Percentiles rank a stretch among this genome's conserved stretches.
Evolutionary conservation across 371 early-diverging fungal genomes (phyloP).

Genomic region (Mortierella sp.): DNA sequence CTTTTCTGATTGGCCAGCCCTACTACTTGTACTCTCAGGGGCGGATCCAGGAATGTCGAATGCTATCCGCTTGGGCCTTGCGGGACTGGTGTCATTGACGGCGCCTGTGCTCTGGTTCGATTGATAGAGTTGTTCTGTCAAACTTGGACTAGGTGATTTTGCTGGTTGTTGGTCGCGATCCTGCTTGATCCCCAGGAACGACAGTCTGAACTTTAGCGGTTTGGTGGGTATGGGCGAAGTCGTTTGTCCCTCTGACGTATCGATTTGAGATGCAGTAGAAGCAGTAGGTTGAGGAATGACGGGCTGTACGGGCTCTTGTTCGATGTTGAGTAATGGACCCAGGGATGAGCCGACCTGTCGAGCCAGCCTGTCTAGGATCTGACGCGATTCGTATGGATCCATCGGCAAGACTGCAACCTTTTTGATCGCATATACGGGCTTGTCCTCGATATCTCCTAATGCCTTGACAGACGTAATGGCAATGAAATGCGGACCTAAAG

Average conservation of each 20-base stretch:
- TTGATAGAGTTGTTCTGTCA: neutral
- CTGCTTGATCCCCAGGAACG: constrained; percentile 28
- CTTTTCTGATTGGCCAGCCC: neutral
- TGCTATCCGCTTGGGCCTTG: constrained; percentile 24
- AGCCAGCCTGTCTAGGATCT: constrained; percentile 36
- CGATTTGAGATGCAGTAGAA: neutral
- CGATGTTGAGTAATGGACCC: neutral
- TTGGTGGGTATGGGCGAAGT: constrained; percentile 6
- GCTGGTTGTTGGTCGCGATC: constrained; percentile 17
- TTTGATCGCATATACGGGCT: constrained; percentile 62
- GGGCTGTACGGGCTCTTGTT: constrained; percentile 8
- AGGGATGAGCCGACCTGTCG: constrained; percentile 15
- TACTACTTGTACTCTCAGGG: neutral
- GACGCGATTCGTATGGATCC: constrained; percentile 31
- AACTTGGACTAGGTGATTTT: constrained; percentile 3
- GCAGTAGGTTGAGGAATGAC: neutral
- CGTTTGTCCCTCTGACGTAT: neutral
- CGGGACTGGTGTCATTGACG: neutral
- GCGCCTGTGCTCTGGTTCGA: neutral
- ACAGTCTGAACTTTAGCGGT: constrained; percentile 40
- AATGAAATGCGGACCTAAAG: constrained; percentile 47
- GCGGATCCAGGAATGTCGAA: constrained; percentile 26
- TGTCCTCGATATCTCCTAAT: constrained; percentile 62
- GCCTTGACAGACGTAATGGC: constrained; percentile 62
- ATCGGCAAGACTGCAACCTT: constrained; percentile 63